Conservation (phyloP, 1,284 basidiomycete genomes). For the Pyrrhoderma noxium region DNA sequence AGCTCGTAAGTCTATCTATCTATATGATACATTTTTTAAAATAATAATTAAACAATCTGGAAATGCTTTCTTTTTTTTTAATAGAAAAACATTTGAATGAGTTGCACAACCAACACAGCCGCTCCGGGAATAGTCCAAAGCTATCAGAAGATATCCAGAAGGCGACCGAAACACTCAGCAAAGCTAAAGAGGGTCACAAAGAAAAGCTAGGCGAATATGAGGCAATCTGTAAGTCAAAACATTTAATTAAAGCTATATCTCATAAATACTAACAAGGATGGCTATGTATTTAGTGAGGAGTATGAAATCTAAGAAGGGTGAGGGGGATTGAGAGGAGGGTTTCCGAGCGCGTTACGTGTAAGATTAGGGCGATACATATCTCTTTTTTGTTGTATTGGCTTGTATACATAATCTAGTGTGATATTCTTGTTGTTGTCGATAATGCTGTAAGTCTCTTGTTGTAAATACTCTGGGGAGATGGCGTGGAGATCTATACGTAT, state of each 20-base stretch:
- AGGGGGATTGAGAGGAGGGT: too few relatives aligned
- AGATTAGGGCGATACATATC: neutral
- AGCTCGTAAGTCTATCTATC: constrained; percentile 3
- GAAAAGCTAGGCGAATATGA: constrained; percentile 7
- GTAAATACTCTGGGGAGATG: too few relatives aligned
- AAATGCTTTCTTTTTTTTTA: neutral
- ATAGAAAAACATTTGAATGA: constrained; percentile 5
- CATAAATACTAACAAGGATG: too few relatives aligned
- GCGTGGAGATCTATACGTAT: neutral
- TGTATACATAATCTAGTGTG: neutral
- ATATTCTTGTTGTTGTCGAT: neutral
- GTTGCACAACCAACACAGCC: too few relatives aligned
- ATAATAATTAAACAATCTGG: too few relatives aligned
- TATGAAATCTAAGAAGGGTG: constrained; percentile 2
- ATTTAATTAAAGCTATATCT: too few relatives aligned
- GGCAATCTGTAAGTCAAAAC: constrained; percentile 7
- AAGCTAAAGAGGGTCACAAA: constrained; percentile 8
- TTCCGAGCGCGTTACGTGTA: constrained; percentile 15
- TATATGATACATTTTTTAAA: neutral
- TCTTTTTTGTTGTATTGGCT: neutral
- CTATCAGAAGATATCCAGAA: constrained; percentile 7
- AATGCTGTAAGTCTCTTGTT: too few relatives aligned
- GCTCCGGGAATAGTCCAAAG: neutral
- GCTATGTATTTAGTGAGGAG: too few relatives aligned
- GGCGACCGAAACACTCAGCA: constrained; percentile 9